These are phyloP conservation scores for Coniella lustricola DNA, from an alignment of 2,329 filamentous ascomycete genomes.

Conservation along the genomic window DNA sequence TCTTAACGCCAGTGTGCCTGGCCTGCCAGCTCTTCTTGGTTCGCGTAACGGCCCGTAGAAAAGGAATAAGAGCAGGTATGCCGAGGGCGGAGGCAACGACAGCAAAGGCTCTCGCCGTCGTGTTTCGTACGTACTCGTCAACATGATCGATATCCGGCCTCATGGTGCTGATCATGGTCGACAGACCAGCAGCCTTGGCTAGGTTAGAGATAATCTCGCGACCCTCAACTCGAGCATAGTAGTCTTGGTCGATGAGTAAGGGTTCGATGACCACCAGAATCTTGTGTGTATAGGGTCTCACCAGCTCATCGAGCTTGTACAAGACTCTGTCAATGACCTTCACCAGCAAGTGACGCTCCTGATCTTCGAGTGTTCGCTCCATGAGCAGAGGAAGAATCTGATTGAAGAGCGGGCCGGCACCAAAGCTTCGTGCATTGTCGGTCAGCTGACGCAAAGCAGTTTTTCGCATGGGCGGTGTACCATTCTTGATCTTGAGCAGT, in stretches of 20 bases:
- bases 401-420: constrained; percentile 89
- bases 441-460: constrained; percentile 94
- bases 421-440: constrained; percentile 94
- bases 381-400: constrained; percentile 95
- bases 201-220: constrained; percentile 98
- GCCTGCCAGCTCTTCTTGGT: constrained; percentile 99
- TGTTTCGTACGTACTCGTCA: constrained; percentile 97
- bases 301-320: constrained; percentile 96
- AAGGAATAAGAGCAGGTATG: constrained; percentile 89
- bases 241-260: constrained; percentile 98
- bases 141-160: constrained; percentile 96
- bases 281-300: constrained; percentile 95
- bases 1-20: constrained; percentile 96
- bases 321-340: constrained; percentile 98
- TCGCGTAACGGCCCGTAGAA: constrained; percentile 89
- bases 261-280: constrained; percentile 98
- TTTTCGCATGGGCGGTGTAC: constrained; percentile 97
- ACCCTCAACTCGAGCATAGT: constrained; percentile 96
- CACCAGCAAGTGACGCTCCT: constrained; percentile 94
- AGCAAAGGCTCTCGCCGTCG: constrained; percentile 91
- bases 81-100: constrained; percentile 94
- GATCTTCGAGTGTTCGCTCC: constrained; percentile 96
- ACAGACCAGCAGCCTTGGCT: constrained; percentile 90
- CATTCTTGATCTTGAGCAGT: constrained; percentile 97
- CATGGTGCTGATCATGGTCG: constrained; percentile 99